Evolutionary conservation across 2,329 filamentous ascomycete species (phyloP), one percentile per base, ranked within the genome.

Genomic region (Trichoderma harzianum): DNA sequence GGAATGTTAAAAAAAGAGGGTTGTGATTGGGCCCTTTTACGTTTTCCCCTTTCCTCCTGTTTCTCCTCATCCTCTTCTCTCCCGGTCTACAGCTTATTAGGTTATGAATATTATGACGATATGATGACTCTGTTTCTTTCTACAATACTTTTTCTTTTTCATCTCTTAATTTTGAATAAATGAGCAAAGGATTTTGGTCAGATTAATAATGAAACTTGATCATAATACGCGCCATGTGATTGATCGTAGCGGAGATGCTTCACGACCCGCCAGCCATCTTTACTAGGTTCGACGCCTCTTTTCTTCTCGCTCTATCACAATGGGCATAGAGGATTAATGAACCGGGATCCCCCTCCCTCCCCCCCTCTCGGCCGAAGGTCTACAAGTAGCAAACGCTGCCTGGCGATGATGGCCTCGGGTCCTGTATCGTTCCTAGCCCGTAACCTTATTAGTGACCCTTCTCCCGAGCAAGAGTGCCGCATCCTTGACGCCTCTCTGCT

Each of bases 81-180:
- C 79, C 76, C 79, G 76, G 74, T 76, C 75, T 76, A 77, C 78
- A 79, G 76, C 78, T 77, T 79, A 62, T 69, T 53, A 64, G 30
- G 21, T 57, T 70, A 70, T 51, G 47, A 70, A 64, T 70, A 70
- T 70, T 36, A 70, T 39, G 68, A 70, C 68, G 68, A 43, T 53
- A 70, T 10, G 66, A 69, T 61, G 28, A 65, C 34, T 53, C 16
- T 62, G 26, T 24, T 34, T 61, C 24, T 53, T 14, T 36, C 8
- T 64, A 32, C 36, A 10, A 18, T 1, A 14, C 26, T 32, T 32
- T 43, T n/a, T 36, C 6, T 5, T 14, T 34, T 3, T 43, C 39
- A 5, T 43, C 30, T 32, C 14, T 30, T 51, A 8, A 10, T 14
- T 47, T 36, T 63, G 5, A 43, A 16, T 14, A 18, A 12, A 24